These are phyloP conservation scores for Mycena chlorophos DNA, from an alignment of 768 basidiomycete genomes.

Conservation along the genomic window DNA sequence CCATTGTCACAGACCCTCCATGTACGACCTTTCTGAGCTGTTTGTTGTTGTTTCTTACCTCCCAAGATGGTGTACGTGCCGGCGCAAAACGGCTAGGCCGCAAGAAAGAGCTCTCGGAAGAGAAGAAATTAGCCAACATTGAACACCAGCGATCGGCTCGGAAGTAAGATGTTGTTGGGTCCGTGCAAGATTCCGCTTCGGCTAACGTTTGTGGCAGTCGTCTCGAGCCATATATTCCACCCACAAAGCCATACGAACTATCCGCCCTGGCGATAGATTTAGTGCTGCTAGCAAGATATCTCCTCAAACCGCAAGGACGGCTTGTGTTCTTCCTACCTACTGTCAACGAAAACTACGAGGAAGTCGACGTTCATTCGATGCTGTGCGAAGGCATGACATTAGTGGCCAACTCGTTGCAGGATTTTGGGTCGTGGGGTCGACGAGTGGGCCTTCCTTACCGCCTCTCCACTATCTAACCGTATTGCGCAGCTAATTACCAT, in stretches of 20 bases:
- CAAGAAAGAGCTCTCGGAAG: conserved; percentile 49
- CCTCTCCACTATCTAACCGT: neutral
- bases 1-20: conserved; percentile 92
- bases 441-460: conserved; percentile 53
- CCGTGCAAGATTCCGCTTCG: neutral
- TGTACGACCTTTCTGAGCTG: conserved; percentile 51
- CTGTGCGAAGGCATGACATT: conserved; percentile 87
- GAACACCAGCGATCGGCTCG: conserved; percentile 41
- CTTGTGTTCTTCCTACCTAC: conserved; percentile 96
- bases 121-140: conserved; percentile 37
- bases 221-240: conserved; percentile 79
- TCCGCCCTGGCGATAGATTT: conserved; percentile 81
- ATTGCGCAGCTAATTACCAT: conserved; percentile 80
- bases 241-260: conserved; percentile 90
- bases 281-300: conserved; percentile 74
- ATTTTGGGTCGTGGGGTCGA: conserved; percentile 94
- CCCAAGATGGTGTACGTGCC: conserved; percentile 86
- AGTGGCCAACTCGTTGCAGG: conserved; percentile 85
- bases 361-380: conserved; percentile 77
- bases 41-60: neutral
- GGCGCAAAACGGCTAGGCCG: conserved; percentile 82
- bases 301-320: conserved; percentile 82
- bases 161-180: conserved; percentile 43
- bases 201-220: conserved; percentile 33
- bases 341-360: conserved; percentile 87